Base-by-base conservation (phyloP, 345 rosid genomes). In the Trapa bicornis region DNA sequence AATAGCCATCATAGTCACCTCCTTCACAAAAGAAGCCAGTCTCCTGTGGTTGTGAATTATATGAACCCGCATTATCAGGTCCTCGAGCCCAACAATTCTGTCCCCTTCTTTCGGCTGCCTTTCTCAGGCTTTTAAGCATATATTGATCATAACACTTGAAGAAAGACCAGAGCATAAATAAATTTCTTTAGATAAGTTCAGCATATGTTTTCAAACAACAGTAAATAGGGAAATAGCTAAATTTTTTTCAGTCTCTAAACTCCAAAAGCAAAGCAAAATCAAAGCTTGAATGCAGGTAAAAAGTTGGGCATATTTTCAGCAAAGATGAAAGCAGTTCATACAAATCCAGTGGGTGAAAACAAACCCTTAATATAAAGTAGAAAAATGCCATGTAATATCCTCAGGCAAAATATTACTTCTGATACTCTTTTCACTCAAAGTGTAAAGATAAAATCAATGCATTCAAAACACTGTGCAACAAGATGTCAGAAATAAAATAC, bases 11-110 rank as follows among this genome's bases (percentile, higher is more conserved):
- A 39, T 89, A 95, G 64, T 86, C 96, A 73, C 99, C 99, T 67
- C 93, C 97, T 66, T 94, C 99, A 82, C 93, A 81, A 77, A 94
- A 94, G 84, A 94, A 94, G 64, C 90, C 87, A 37, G 97, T 91
- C 72, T 85, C 96, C 41, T 86, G 87, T 39, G 99, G 97, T 68
- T 73, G 89, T 62, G 95, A 84, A 75, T 89, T 94, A 76, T 91
- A 91, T 22, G 87, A 81, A 65, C 99, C 99, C 1, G 87, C 83
- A 73, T 89, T 91, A 50, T 89, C 96, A 67, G 99, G 99, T 50
- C 89, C 96, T 74, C 85, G 76, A 65, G 86, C 97, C 99, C 97
- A 91, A 72, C 87, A 82, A 32, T 77, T 68, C 52, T 80, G 91
- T 65, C 96, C 91, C 78, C 90, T 86, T 61, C 78, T 82, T 79